phyloP scores from a whole-genome alignment of 106 monocot genomes.

The Chionographis japonica region DNA sequence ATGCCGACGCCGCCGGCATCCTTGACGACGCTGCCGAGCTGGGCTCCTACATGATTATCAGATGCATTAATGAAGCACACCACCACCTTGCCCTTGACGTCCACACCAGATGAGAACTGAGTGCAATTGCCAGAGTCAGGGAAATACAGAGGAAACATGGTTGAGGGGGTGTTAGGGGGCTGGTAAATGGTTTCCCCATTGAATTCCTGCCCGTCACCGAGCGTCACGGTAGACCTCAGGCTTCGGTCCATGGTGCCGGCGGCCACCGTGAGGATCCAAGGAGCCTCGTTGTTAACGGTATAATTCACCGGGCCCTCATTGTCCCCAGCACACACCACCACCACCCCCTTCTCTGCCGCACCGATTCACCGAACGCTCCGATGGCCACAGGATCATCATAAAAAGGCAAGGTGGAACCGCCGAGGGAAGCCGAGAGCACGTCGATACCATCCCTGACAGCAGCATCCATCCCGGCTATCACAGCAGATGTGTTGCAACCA shows the following conservation, averaged over 20 bases:
- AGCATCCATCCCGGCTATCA: constrained; percentile 16
- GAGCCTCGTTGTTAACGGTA: not conserved
- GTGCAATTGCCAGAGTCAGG: too few relatives aligned
- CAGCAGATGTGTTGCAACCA: too few relatives aligned
- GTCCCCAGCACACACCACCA: constrained; percentile 11
- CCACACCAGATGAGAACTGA: too few relatives aligned
- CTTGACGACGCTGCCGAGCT: not conserved
- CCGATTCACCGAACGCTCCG: not conserved
- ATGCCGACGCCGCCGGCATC: not conserved
- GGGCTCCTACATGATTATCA: not conserved
- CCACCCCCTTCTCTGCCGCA: constrained; percentile 14
- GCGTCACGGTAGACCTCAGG: not conserved
- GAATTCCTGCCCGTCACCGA: constrained; percentile 7
- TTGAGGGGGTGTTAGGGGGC: too few relatives aligned
- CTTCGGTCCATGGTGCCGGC: constrained; percentile 4
- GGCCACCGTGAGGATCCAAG: constrained; percentile 12
- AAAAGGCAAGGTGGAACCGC: not conserved
- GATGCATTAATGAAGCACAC: not conserved
- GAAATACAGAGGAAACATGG: too few relatives aligned
- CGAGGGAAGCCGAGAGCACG: constrained; percentile 13
- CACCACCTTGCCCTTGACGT: constrained; percentile 10
- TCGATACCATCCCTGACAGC: constrained; percentile 18
- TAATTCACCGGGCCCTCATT: not conserved
- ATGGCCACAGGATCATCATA: constrained; percentile 2
- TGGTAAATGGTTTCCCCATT: too few relatives aligned